phyloP scores from a whole-genome alignment of 2,329 filamentous ascomycete species.

The Fusarium sp. region DNA sequence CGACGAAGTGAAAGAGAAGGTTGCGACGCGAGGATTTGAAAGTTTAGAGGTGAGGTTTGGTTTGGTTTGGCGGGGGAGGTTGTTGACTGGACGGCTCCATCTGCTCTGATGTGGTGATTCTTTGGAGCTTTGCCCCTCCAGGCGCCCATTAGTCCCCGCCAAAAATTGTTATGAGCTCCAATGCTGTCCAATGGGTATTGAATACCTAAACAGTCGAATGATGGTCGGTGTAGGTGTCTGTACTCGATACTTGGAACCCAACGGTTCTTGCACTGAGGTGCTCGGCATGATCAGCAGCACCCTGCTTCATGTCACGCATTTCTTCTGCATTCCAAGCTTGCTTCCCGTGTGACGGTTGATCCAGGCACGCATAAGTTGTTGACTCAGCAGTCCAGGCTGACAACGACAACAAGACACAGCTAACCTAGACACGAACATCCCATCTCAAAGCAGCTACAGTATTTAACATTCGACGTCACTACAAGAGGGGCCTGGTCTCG shows the following conservation, averaged over 20 bases:
- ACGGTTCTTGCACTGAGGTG: constrained; percentile 27
- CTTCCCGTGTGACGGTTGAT: constrained; percentile 24
- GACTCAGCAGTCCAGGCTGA: constrained; percentile 9
- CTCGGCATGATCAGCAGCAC: constrained; percentile 40
- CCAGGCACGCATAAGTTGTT: constrained; percentile 23
- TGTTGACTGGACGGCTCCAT: constrained; percentile 5
- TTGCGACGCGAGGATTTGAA: constrained; percentile 43
- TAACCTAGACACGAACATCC: constrained; percentile 18
- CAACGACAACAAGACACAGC: not conserved
- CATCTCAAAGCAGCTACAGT: not conserved
- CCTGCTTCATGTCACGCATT: constrained; percentile 44
- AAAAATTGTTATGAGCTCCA: constrained; percentile 40
- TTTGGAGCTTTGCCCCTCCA: constrained; percentile 46
- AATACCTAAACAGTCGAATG: constrained; percentile 23
- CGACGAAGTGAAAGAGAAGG: constrained; percentile 30
- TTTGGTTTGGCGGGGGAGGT: constrained; percentile 43
- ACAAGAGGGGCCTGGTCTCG: not conserved
- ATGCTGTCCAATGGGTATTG: constrained; percentile 36
- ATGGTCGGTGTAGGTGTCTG: constrained; percentile 9
- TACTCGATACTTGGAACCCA: constrained; percentile 30
- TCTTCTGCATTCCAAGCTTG: constrained; percentile 24
- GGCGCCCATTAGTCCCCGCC: constrained; percentile 39
- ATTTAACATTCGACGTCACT: constrained; percentile 29
- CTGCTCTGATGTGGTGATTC: constrained; percentile 43
- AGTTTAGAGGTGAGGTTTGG: constrained; percentile 38